Conservation (phyloP, 352 stramenopile species). For the Phytophthora colocasiae region DNA sequence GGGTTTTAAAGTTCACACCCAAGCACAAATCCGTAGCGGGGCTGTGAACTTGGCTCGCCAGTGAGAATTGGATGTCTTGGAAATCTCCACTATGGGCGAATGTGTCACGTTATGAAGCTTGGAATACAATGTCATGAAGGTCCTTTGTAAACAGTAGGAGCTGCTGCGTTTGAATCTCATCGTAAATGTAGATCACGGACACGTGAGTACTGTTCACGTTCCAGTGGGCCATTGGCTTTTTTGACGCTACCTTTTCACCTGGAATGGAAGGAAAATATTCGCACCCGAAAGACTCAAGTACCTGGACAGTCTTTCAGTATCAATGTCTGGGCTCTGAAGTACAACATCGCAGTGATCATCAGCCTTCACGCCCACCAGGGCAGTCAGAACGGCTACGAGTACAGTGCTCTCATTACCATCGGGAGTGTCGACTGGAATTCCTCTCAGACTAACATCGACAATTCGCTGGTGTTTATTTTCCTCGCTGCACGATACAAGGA, state of each 20-base stretch:
- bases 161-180: constrained; percentile 9
- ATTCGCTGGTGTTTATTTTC: constrained; percentile 46
- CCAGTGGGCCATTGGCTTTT: constrained; percentile 51
- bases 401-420: too few species aligned
- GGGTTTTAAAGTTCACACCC: too few species aligned
- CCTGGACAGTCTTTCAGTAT: constrained; percentile 58
- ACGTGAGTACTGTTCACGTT: constrained; percentile 52
- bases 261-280: constrained; percentile 16
- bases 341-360: constrained; percentile 38
- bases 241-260: constrained; percentile 14
- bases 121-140: constrained; percentile 16
- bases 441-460: constrained; percentile 31
- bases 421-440: constrained; percentile 23
- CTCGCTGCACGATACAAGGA: constrained; percentile 50
- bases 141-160: constrained; percentile 2
- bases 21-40: neutral
- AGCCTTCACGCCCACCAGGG: constrained; percentile 58
- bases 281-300: constrained; percentile 42
- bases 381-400: constrained; percentile 61
- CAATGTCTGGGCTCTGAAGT: constrained; percentile 50
- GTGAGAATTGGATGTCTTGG: constrained; percentile 16
- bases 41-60: constrained; percentile 7
- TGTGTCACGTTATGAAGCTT: constrained; percentile 4
- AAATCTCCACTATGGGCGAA: constrained; percentile 9
- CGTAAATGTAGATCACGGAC: neutral